These are phyloP conservation scores for Saprolegnia diclina DNA, from an alignment of 352 stramenopile genomes.

Conservation along the genomic window DNA sequence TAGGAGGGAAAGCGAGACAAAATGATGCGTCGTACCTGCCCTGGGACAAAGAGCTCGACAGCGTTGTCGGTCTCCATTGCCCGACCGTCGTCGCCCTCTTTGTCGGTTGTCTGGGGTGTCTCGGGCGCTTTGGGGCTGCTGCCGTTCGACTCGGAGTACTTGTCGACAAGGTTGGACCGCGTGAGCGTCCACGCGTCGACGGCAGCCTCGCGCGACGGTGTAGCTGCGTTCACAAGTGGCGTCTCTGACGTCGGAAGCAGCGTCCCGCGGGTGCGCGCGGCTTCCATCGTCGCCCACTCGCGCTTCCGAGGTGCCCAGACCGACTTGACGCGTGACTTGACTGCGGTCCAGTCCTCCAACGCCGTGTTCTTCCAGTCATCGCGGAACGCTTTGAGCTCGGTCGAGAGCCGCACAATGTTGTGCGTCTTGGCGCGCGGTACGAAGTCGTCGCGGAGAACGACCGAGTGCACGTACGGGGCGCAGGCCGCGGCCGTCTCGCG, in stretches of 20 bases:
- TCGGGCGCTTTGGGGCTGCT: background rate
- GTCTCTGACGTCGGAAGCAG: background rate
- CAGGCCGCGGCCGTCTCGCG: conserved; percentile 74
- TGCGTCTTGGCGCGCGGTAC: conserved; percentile 76
- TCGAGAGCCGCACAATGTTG: conserved; percentile 72
- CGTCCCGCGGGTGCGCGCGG: conserved; percentile 27
- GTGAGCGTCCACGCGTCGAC: conserved; percentile 21
- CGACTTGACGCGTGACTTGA: conserved; percentile 77
- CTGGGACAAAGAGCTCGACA: conserved; percentile 25
- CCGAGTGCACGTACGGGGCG: conserved; percentile 69
- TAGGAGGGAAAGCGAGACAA: too few species aligned
- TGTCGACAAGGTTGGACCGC: conserved; percentile 17
- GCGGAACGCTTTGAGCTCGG: conserved; percentile 75
- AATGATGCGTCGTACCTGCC: background rate
- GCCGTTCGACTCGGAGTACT: conserved; percentile 19
- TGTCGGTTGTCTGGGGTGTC: background rate
- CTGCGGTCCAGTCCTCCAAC: conserved; percentile 69
- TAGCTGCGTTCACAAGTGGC: background rate
- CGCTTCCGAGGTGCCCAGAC: conserved; percentile 76
- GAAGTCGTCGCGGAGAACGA: conserved; percentile 81
- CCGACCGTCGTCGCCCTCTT: background rate
- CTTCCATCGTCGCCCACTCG: conserved; percentile 67
- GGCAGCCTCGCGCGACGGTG: background rate
- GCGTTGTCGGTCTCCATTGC: conserved; percentile 7
- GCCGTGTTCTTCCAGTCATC: conserved; percentile 72